These are phyloP conservation scores for Nannochloropsis gaditana DNA, from an alignment of 108 stramenopile species.

Conservation along the genomic window DNA sequence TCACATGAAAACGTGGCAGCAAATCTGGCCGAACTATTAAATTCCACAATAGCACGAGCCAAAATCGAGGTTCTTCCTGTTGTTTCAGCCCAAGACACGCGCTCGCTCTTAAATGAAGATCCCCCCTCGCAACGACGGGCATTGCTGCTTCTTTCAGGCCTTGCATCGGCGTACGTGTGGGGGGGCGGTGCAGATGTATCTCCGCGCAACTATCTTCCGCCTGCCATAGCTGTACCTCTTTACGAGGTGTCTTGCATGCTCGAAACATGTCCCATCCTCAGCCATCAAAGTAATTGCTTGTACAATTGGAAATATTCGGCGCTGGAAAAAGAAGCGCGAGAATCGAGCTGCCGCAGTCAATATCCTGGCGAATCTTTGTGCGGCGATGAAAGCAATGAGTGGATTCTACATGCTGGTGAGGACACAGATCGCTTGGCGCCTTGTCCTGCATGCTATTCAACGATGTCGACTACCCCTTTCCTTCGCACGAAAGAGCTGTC, in stretches of 20 bases:
- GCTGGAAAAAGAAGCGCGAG: not conserved
- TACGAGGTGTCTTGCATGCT: not conserved
- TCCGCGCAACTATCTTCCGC: not conserved
- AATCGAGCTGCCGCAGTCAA: not conserved
- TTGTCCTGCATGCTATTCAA: too few species aligned
- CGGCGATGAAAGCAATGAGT: not conserved
- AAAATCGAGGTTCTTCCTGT: not conserved
- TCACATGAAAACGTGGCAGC: not conserved
- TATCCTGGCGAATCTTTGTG: too few species aligned
- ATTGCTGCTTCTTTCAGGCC: not conserved
- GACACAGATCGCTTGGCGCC: not conserved
- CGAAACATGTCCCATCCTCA: not conserved
- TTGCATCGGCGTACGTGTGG: slow-evolving; percentile 6
- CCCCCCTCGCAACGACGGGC: not conserved
- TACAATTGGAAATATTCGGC: not conserved
- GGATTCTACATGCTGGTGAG: not conserved
- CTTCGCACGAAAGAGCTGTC: not conserved
- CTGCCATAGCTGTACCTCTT: not conserved
- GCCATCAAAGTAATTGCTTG: slow-evolving; percentile 16
- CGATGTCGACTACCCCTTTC: not conserved
- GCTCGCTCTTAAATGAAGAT: not conserved
- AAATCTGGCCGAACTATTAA: not conserved
- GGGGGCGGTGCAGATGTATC: not conserved
- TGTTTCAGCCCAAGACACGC: not conserved
- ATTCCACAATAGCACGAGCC: not conserved